phyloP scores from a whole-genome alignment of 2,329 filamentous ascomycete species.

The Ceratocystis diversiconidia region DNA sequence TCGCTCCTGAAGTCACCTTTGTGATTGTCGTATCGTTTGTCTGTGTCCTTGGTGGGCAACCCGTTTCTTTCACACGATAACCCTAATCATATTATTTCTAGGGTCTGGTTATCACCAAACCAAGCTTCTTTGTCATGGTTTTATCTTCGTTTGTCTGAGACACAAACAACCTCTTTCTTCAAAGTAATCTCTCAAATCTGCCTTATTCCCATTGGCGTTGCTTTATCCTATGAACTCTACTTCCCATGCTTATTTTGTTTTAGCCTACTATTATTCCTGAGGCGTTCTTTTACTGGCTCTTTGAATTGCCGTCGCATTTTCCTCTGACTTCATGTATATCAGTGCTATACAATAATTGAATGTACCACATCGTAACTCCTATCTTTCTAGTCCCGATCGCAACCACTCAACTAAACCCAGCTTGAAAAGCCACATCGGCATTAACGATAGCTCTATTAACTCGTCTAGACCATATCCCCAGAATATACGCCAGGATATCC shows the following conservation, averaged over 20 bases:
- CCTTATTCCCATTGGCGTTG: not conserved
- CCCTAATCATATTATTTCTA: not conserved
- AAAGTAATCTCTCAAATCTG: not conserved
- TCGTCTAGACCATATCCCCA: too few relatives aligned
- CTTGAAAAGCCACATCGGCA: not conserved
- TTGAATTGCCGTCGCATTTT: not conserved
- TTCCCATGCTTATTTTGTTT: not conserved
- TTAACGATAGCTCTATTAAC: not conserved
- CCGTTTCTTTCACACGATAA: not conserved
- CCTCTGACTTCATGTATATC: not conserved
- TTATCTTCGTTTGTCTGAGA: not conserved
- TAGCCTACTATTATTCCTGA: not conserved
- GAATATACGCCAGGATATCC: too few relatives aligned
- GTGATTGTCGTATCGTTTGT: not conserved
- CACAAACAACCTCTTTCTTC: not conserved
- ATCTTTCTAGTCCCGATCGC: not conserved
- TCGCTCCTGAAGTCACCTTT: not conserved
- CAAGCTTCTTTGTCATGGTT: not conserved
- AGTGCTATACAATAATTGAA: not conserved
- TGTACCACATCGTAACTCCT: not conserved
- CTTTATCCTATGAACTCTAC: not conserved
- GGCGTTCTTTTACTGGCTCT: not conserved
- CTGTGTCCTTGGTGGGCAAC: not conserved
- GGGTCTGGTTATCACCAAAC: not conserved
- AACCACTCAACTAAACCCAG: not conserved